phyloP scores from a whole-genome alignment of 1,284 basidiomycete species.

The Puccinia polysora region DNA sequence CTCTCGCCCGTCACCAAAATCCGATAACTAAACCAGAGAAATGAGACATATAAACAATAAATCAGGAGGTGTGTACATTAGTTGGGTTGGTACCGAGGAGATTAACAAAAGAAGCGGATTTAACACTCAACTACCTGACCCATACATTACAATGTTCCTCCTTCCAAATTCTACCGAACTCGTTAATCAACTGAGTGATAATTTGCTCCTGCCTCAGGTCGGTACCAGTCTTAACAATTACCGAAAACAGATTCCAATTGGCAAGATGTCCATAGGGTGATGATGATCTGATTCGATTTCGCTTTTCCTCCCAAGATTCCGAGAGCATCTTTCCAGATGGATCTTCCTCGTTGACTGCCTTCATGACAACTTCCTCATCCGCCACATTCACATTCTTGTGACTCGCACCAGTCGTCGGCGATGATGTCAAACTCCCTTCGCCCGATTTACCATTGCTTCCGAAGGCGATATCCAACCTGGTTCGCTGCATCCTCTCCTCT shows the following conservation, averaged over 20 bases:
- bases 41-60: no score
- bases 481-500: constrained; percentile 90
- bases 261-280: constrained; percentile 95
- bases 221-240: constrained; percentile 97
- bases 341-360: constrained; percentile 93
- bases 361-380: constrained; percentile 64
- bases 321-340: constrained; percentile 91
- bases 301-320: constrained; percentile 92
- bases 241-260: constrained; percentile 69
- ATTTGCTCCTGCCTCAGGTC: constrained; percentile 97
- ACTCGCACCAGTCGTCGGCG: constrained; percentile 49
- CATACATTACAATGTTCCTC: constrained; percentile 85
- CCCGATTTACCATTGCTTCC: constrained; percentile 10
- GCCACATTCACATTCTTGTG: constrained; percentile 54
- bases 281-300: constrained; percentile 82
- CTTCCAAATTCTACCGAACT: constrained; percentile 90
- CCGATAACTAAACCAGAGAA: constrained; percentile 59
- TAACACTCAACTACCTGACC: constrained; percentile 63
- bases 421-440: background rate
- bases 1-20: constrained; percentile 90
- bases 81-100: no score
- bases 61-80: no score
- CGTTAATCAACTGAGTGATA: constrained; percentile 86
- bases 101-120: background rate
- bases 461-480: constrained; percentile 62